Evolutionary conservation across 345 rosid species (phyloP).

Genomic region (Raphanus raphanistrum): DNA sequence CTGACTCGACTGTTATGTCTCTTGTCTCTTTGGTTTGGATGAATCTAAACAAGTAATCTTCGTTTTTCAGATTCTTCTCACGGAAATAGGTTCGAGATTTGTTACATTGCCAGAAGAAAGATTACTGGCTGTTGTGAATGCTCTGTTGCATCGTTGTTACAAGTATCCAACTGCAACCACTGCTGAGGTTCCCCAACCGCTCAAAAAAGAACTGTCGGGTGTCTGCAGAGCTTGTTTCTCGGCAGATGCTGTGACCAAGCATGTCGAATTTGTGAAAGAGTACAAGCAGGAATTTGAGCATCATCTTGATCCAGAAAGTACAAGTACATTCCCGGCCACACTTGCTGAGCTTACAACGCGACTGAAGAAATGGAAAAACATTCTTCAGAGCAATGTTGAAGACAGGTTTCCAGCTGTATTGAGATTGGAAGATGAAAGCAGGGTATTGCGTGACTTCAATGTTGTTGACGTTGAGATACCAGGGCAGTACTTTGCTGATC

Average conservation of each 20-base stretch:
- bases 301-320: slow-evolving; percentile 96
- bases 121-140: slow-evolving; percentile 96
- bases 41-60: slow-evolving; percentile 18
- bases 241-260: slow-evolving; percentile 95
- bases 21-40: slow-evolving; percentile 17
- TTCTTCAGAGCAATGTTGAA: slow-evolving; percentile 97
- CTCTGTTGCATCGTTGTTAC: slow-evolving; percentile 95
- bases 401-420: slow-evolving; percentile 95
- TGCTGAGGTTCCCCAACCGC: slow-evolving; percentile 97
- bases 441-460: slow-evolving; percentile 87
- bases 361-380: slow-evolving; percentile 95
- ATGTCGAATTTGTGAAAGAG: slow-evolving; percentile 96
- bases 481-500: slow-evolving; percentile 95
- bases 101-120: slow-evolving; percentile 98
- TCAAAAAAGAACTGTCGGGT: slow-evolving; percentile 96
- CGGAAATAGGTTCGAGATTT: slow-evolving; percentile 95
- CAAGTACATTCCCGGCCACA: slow-evolving; percentile 84
- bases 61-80: slow-evolving; percentile 74
- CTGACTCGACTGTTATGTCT: not conserved
- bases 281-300: slow-evolving; percentile 97
- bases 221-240: slow-evolving; percentile 99
- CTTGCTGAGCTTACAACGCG: slow-evolving; percentile 86
- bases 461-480: slow-evolving; percentile 99
- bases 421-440: slow-evolving; percentile 97
- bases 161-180: slow-evolving; percentile 98